A percentile compares a stretch with the other conserved stretches of the same genome.
Evolutionary conservation across 441 rosid species (phyloP).

Genomic region (Erodium texanum): DNA sequence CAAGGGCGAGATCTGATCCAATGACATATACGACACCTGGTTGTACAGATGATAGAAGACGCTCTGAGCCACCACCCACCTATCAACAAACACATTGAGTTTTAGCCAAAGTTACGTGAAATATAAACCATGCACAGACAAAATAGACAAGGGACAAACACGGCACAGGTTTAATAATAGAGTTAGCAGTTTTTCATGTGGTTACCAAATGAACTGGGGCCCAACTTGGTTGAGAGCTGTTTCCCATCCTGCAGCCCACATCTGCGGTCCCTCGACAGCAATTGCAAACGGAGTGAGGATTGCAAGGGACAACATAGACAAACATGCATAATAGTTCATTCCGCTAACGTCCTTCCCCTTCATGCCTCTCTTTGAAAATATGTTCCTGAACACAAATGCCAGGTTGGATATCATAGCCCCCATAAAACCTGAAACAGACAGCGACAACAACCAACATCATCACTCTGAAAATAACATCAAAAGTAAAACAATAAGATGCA

Average conservation of each 20-base stretch:
- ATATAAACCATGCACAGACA: slow-evolving; percentile 7
- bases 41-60: slow-evolving; percentile 52
- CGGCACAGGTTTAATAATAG: not conserved
- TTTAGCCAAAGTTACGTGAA: too few species aligned
- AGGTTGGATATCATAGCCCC: slow-evolving; percentile 96
- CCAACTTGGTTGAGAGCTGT: slow-evolving; percentile 46
- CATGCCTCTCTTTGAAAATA: slow-evolving; percentile 94
- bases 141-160: not conserved
- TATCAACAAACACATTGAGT: slow-evolving; percentile 16
- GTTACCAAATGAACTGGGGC: slow-evolving; percentile 54
- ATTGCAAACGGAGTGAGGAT: slow-evolving; percentile 89
- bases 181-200: slow-evolving; percentile 7
- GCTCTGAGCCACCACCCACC: slow-evolving; percentile 76
- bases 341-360: slow-evolving; percentile 89
- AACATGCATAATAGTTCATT: slow-evolving; percentile 90
- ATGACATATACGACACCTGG: slow-evolving; percentile 73
- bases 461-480: too few species aligned
- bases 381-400: slow-evolving; percentile 91
- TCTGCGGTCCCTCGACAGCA: slow-evolving; percentile 69
- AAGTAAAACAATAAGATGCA: too few species aligned
- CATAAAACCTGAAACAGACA: slow-evolving; percentile 65
- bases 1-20: slow-evolving; percentile 63
- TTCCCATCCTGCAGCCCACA: slow-evolving; percentile 60
- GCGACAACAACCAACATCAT: too few species aligned
- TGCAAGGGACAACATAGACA: slow-evolving; percentile 77